phyloP scores from a whole-genome alignment of 352 stramenopile genomes.

The Phytopythium litorale region DNA sequence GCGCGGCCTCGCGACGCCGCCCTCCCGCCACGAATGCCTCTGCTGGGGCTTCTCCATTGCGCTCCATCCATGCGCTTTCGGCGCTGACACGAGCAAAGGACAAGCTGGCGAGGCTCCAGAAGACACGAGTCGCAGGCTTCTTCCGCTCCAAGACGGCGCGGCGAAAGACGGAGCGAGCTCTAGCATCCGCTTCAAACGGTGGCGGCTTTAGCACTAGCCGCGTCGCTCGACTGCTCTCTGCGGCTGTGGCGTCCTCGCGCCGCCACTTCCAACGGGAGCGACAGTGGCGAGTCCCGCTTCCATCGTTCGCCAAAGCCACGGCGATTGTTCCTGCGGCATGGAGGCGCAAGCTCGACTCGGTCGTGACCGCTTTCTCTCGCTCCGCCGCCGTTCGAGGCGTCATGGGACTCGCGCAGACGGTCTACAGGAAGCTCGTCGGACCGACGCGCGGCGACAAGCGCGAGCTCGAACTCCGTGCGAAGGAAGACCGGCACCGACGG shows the following conservation, averaged over 20 bases:
- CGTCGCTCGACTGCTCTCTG: conserved; percentile 12
- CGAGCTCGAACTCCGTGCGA: conserved; percentile 4
- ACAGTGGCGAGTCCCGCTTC: conserved; percentile 6
- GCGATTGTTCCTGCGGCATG: conserved; percentile 7
- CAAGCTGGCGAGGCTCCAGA: background rate
- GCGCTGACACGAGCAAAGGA: background rate
- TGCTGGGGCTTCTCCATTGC: background rate
- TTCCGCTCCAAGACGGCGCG: conserved; percentile 17
- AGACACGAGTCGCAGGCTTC: conserved; percentile 10
- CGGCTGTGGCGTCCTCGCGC: conserved; percentile 7
- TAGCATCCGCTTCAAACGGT: conserved; percentile 8
- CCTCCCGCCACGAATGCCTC: background rate
- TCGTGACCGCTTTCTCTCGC: conserved; percentile 7
- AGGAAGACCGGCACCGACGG: conserved; percentile 12
- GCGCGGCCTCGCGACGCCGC: background rate
- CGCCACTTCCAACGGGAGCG: background rate
- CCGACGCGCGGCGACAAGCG: conserved; percentile 5
- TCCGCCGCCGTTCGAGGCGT: conserved; percentile 12
- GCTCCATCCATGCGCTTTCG: background rate
- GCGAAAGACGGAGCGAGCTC: conserved; percentile 8
- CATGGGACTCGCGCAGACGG: conserved; percentile 11
- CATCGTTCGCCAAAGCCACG: background rate
- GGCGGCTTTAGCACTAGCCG: conserved; percentile 1
- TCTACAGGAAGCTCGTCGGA: conserved; percentile 13
- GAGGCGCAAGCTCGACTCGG: conserved; percentile 11